Evolutionary conservation across 306 rosid genomes (phyloP).

Genomic region (Corylus americana): DNA sequence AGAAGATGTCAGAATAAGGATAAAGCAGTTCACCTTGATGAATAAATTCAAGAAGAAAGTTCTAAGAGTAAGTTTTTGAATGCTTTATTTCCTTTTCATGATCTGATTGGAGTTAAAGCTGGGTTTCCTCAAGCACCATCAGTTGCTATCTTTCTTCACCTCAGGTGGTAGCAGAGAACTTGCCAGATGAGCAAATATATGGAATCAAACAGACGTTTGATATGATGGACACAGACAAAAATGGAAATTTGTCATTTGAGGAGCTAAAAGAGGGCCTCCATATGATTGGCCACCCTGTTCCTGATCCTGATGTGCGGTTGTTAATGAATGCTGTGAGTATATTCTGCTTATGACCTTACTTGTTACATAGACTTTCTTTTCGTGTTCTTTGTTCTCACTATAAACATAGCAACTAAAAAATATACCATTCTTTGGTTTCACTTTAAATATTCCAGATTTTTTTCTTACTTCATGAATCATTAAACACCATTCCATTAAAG

Average conservation of each 20-base stretch:
- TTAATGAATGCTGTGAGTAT: conserved; percentile 84
- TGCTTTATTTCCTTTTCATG: not conserved
- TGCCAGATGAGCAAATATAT: conserved; percentile 75
- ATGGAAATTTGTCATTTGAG: conserved; percentile 73
- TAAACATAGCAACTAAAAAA: not conserved
- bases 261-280: conserved; percentile 83
- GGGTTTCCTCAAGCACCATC: not conserved
- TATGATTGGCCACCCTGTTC: conserved; percentile 61
- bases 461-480: not conserved
- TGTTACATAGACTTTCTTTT: not conserved
- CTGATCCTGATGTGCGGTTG: conserved; percentile 74
- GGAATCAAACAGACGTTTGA: conserved; percentile 62
- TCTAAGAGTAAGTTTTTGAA: conserved; percentile 67
- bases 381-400: not conserved
- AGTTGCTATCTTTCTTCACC: conserved; percentile 1
- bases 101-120: not conserved
- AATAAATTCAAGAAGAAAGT: conserved; percentile 91
- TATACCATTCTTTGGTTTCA: not conserved
- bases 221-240: conserved; percentile 83
- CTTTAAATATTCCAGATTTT: not conserved
- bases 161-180: conserved; percentile 87
- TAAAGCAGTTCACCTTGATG: conserved; percentile 90
- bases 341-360: not conserved
- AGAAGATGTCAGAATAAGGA: conserved; percentile 77
- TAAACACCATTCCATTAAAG: not conserved